These are phyloP conservation scores for Aspergillus udagawae DNA, from an alignment of 2,329 filamentous ascomycete genomes.

Conservation along the genomic window DNA sequence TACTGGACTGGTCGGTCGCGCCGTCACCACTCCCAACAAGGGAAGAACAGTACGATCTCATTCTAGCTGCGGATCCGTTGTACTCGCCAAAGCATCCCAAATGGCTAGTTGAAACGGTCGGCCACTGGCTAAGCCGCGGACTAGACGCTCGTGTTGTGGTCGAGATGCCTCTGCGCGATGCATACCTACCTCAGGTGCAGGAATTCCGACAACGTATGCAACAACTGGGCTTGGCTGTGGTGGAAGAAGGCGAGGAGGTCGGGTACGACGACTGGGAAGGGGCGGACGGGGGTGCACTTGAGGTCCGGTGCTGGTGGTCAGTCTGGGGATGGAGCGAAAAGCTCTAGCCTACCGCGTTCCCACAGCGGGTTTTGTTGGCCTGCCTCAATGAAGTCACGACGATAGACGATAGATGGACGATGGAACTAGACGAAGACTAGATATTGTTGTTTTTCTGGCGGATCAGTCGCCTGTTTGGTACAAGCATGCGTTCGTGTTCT, in stretches of 20 bases:
- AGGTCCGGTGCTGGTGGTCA: slow-evolving; percentile 47
- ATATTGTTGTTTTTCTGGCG: not conserved
- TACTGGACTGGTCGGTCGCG: slow-evolving; percentile 65
- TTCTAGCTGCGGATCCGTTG: slow-evolving; percentile 80
- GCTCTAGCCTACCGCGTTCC: slow-evolving; percentile 16
- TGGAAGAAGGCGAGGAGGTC: slow-evolving; percentile 48
- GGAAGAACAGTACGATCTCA: slow-evolving; percentile 52
- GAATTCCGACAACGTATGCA: slow-evolving; percentile 62
- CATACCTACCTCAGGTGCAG: slow-evolving; percentile 58
- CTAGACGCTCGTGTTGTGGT: slow-evolving; percentile 64
- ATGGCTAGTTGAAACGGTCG: slow-evolving; percentile 68
- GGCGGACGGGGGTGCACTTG: slow-evolving; percentile 38
- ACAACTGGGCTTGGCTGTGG: slow-evolving; percentile 47
- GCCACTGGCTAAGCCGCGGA: slow-evolving; percentile 59
- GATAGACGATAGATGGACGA: slow-evolving; percentile 12
- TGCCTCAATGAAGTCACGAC: slow-evolving; percentile 27
- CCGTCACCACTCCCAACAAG: slow-evolving; percentile 24
- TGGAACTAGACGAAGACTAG: slow-evolving; percentile 5
- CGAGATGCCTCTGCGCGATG: slow-evolving; percentile 75
- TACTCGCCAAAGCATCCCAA: slow-evolving; percentile 80
- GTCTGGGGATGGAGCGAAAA: slow-evolving; percentile 43
- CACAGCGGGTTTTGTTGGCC: not conserved
- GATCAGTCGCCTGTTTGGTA: not conserved
- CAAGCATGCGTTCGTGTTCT: not conserved
- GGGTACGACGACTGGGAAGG: slow-evolving; percentile 48